phyloP scores from a whole-genome alignment of 106 monocot species.

The Dioscorea zingiberensis region DNA sequence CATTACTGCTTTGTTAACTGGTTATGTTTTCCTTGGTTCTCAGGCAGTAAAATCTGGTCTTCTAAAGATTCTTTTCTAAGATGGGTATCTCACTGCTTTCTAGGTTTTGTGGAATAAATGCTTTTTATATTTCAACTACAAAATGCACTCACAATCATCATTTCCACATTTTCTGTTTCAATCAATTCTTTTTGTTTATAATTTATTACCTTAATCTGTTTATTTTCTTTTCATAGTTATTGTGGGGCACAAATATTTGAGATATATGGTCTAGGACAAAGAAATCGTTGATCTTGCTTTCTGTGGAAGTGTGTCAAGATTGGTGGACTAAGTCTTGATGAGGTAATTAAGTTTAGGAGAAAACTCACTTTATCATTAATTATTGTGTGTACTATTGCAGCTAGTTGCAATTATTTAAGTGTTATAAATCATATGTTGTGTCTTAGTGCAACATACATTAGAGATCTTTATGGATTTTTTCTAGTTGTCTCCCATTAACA shows the following conservation, averaged over 20 bases:
- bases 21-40: background rate
- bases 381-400: too few relatives aligned
- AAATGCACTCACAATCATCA: too few relatives aligned
- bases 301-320: constrained; percentile 96
- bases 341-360: constrained; percentile 39
- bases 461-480: too few relatives aligned
- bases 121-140: background rate
- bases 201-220: constrained; percentile 2
- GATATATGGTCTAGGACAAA: constrained; percentile 88
- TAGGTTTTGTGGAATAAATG: constrained; percentile 45
- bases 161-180: background rate
- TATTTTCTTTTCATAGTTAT: constrained; percentile 47
- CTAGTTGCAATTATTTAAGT: too few relatives aligned
- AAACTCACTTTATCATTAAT: background rate
- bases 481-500: too few relatives aligned
- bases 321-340: constrained; percentile 88
- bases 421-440: too few relatives aligned
- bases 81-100: constrained; percentile 99
- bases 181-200: background rate
- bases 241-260: constrained; percentile 99
- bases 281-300: constrained; percentile 97
- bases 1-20: too few relatives aligned
- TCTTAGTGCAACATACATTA: too few relatives aligned
- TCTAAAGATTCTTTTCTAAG: constrained; percentile 97
- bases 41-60: constrained; percentile 98